These are phyloP conservation scores for Monosporascus sp. DNA, from an alignment of 2,329 filamentous ascomycete species.

Conservation along the genomic window DNA sequence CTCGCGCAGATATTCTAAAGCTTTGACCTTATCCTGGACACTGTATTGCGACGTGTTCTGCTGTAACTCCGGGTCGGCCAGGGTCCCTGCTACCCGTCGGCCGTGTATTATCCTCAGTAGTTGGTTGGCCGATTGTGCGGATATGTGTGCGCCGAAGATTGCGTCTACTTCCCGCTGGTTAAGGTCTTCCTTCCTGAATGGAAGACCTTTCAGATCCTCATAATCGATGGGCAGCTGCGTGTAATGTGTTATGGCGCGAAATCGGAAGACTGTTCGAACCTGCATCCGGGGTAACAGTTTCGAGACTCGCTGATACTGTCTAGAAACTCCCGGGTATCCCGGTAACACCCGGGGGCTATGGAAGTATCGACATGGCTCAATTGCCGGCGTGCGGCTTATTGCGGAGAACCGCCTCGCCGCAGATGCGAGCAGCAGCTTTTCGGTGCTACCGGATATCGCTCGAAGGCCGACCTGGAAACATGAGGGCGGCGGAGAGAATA, in stretches of 20 bases:
- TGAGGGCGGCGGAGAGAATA: slow-evolving; percentile 17
- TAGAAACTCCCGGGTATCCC: slow-evolving; percentile 4
- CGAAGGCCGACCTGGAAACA: slow-evolving; percentile 27
- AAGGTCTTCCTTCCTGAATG: slow-evolving; percentile 47
- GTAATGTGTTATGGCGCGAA: slow-evolving; percentile 45
- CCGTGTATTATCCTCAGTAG: slow-evolving; percentile 57
- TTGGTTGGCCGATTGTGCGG: slow-evolving; percentile 41
- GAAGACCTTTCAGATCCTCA: slow-evolving; percentile 48
- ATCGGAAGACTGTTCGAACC: slow-evolving; percentile 24
- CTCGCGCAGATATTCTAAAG: slow-evolving; percentile 50
- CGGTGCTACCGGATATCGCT: slow-evolving; percentile 19
- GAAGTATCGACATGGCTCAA: slow-evolving; percentile 13
- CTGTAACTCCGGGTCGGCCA: slow-evolving; percentile 51
- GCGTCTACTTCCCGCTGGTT: slow-evolving; percentile 38
- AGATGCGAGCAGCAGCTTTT: slow-evolving; percentile 12
- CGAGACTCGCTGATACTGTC: slow-evolving; percentile 2
- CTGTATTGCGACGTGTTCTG: slow-evolving; percentile 42
- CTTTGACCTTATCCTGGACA: slow-evolving; percentile 36
- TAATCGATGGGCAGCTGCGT: slow-evolving; percentile 54
- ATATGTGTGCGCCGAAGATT: slow-evolving; percentile 47
- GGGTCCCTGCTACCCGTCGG: slow-evolving; percentile 57
- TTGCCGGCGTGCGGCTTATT: slow-evolving; percentile 4
- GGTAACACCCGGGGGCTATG: slow-evolving; percentile 11
- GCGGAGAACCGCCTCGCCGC: slow-evolving; percentile 15
- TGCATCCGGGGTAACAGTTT: slow-evolving; percentile 14